phyloP scores from a whole-genome alignment of 257 asterid species.

The Solanum ossicruentum region DNA sequence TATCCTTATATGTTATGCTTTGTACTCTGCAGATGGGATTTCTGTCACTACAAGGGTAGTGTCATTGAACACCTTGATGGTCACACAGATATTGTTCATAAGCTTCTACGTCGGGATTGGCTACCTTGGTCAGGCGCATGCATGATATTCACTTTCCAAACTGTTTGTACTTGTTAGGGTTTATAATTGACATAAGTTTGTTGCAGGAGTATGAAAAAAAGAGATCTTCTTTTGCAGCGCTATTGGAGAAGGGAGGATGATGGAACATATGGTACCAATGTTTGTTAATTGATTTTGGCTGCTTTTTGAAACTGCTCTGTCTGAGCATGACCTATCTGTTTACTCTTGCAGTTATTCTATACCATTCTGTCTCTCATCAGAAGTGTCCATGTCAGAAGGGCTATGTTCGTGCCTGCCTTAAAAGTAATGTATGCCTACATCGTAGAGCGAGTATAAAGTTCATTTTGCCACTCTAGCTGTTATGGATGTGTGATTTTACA shows the following conservation, averaged over 20 bases:
- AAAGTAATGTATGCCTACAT: conserved; percentile 83
- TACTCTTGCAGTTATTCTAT: conserved; percentile 6
- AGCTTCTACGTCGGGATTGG: conserved; percentile 69
- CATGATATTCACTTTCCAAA: conserved; percentile 2
- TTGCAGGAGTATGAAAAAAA: conserved; percentile 80
- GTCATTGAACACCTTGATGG: conserved; percentile 97
- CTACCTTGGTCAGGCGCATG: conserved; percentile 69
- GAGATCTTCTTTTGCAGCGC: conserved; percentile 88
- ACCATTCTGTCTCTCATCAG: conserved; percentile 68
- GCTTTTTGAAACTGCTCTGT: neutral
- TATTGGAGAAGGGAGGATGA: conserved; percentile 99
- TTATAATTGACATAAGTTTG: conserved; percentile 1
- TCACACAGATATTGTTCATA: conserved; percentile 90
- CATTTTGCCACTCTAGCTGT: neutral
- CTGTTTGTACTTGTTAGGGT: neutral
- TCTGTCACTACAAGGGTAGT: conserved; percentile 74
- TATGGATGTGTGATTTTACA: neutral
- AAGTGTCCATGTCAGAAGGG: conserved; percentile 70
- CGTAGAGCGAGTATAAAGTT: neutral
- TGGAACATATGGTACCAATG: conserved; percentile 77
- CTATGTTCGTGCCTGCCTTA: conserved; percentile 96
- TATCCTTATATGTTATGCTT: neutral
- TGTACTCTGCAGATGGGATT: conserved; percentile 76
- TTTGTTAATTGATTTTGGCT: neutral
- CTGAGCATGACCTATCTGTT: neutral